phyloP scores from a whole-genome alignment of 805 yeast genomes.

The Wickerhamomyces bisporus region DNA sequence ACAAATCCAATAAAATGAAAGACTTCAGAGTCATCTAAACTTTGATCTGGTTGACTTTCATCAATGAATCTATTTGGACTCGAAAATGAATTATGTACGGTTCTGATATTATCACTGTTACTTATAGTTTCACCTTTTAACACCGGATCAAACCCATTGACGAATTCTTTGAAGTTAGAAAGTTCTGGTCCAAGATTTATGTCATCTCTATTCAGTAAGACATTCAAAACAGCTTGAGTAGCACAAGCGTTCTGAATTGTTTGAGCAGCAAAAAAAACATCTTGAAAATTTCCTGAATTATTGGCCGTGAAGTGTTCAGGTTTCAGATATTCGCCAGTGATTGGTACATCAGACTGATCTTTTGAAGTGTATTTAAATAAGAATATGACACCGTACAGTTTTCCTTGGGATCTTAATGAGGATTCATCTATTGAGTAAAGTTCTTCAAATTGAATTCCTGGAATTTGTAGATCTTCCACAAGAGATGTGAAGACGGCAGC shows the following conservation, averaged over 20 bases:
- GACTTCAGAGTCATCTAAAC: slow-evolving; percentile 41
- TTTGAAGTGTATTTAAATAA: slow-evolving; percentile 53
- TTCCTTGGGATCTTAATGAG: slow-evolving; percentile 29
- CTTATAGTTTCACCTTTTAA: slow-evolving; percentile 58
- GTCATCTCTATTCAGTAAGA: slow-evolving; percentile 41
- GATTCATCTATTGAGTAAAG: slow-evolving; percentile 47
- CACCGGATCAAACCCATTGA: slow-evolving; percentile 47
- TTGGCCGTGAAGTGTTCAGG: not conserved
- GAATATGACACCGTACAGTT: slow-evolving; percentile 56
- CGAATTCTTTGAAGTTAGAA: slow-evolving; percentile 43
- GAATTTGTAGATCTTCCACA: slow-evolving; percentile 48
- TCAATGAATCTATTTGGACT: slow-evolving; percentile 47
- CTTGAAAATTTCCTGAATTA: not conserved
- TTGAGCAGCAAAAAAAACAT: slow-evolving; percentile 57
- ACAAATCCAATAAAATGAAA: slow-evolving; percentile 60
- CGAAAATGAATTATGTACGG: slow-evolving; percentile 57
- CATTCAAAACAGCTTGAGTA: slow-evolving; percentile 63
- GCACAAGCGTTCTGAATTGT: slow-evolving; percentile 67
- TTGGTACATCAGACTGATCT: slow-evolving; percentile 32
- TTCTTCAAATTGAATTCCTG: slow-evolving; percentile 53
- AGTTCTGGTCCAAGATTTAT: slow-evolving; percentile 47
- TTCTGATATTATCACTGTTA: slow-evolving; percentile 50
- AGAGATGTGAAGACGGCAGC: slow-evolving; percentile 63
- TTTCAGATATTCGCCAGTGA: slow-evolving; percentile 36
- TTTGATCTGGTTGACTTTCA: slow-evolving; percentile 25